Evolutionary conservation across 2,329 filamentous ascomycete genomes (phyloP).

Genomic region (Aspergillus eucalypticola): DNA sequence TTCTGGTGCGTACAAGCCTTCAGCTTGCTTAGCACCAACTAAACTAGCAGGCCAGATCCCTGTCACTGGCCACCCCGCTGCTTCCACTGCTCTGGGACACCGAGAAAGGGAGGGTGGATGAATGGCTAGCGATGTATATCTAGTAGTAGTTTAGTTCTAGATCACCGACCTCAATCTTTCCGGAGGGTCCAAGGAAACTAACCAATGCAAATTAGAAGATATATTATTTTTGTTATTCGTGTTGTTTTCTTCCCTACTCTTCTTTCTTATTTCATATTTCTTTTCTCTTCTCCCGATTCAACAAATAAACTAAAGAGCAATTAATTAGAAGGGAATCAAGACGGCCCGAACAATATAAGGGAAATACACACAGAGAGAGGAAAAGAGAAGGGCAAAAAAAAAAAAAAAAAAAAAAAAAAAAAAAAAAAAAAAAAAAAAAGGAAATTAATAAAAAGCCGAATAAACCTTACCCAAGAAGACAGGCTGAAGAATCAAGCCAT

Average conservation of each 20-base stretch:
- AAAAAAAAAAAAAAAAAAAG: background rate
- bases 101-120: slow-evolving; percentile 14
- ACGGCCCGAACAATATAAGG: background rate
- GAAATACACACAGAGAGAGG: background rate
- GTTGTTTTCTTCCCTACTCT: slow-evolving; percentile 4
- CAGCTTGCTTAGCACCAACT: slow-evolving; percentile 11
- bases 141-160: slow-evolving; percentile 23
- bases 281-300: background rate
- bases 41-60: slow-evolving; percentile 21
- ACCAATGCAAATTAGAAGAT: background rate
- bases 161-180: slow-evolving; percentile 24
- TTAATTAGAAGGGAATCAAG: background rate
- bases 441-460: background rate
- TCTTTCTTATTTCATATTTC: background rate
- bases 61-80: slow-evolving; percentile 26
- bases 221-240: background rate
- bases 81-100: slow-evolving; percentile 30
- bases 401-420: background rate
- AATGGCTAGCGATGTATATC: slow-evolving; percentile 25
- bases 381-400: background rate
- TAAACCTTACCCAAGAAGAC: slow-evolving; percentile 7
- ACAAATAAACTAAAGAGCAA: background rate
- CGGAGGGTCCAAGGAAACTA: slow-evolving; percentile 8
- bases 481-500: slow-evolving; percentile 5
- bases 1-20: slow-evolving; percentile 15